Conservation (phyloP, 257 asterid genomes). For the Plantago elongata region DNA sequence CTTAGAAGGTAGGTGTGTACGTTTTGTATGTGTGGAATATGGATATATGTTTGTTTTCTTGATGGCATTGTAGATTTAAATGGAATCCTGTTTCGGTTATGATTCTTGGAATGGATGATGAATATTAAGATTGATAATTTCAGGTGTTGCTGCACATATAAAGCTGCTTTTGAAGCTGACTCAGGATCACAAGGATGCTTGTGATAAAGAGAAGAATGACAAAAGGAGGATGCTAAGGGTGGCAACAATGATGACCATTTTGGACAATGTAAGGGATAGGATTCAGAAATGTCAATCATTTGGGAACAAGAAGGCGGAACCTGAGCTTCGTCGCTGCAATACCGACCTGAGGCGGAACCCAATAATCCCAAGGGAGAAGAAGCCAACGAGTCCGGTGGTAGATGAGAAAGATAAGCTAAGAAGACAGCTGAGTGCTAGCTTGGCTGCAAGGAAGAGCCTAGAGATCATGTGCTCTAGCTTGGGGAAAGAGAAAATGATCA, state of each 20-base stretch:
- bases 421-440: conserved; percentile 42
- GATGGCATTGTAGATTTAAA: no score
- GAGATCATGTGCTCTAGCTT: conserved; percentile 65
- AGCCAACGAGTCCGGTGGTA: conserved; percentile 11
- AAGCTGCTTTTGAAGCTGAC: conserved; percentile 60
- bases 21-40: neutral
- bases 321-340: conserved; percentile 37
- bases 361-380: conserved; percentile 30
- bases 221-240: conserved; percentile 76
- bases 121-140: neutral
- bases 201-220: conserved; percentile 46
- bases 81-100: neutral
- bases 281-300: conserved; percentile 64
- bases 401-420: conserved; percentile 54
- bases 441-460: conserved; percentile 55
- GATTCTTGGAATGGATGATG: no score
- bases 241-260: conserved; percentile 78
- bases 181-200: conserved; percentile 70
- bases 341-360: conserved; percentile 23
- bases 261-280: conserved; percentile 51
- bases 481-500: conserved; percentile 73
- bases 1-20: conserved; percentile 46
- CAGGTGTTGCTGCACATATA: conserved; percentile 70
- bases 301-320: conserved; percentile 31
- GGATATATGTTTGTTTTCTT: no score